Conservation (phyloP, 2,329 filamentous ascomycete genomes). For the Ceratocystis harringtonii region DNA sequence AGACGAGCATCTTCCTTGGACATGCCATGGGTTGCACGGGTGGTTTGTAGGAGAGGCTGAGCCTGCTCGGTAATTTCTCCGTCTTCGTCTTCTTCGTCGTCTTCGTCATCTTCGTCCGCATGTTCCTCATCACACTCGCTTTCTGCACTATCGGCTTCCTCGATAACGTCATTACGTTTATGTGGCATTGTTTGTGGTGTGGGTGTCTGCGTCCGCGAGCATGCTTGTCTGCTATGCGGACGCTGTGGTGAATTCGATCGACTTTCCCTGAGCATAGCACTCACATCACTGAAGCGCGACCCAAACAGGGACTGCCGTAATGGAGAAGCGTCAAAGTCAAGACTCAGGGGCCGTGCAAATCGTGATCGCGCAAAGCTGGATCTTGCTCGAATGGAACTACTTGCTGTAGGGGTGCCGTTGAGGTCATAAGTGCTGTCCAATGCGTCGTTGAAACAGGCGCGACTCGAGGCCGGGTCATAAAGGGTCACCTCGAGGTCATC, state of each 20-base stretch:
- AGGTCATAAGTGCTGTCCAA: slow-evolving; percentile 8
- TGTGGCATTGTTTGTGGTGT: not conserved
- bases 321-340: slow-evolving; percentile 13
- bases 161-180: not conserved
- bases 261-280: slow-evolving; percentile 9
- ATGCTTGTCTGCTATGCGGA: not conserved
- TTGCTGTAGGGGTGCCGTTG: not conserved
- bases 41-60: not conserved
- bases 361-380: slow-evolving; percentile 8
- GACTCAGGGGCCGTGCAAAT: slow-evolving; percentile 14
- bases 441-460: slow-evolving; percentile 11
- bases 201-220: slow-evolving; percentile 8
- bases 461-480: slow-evolving; percentile 10
- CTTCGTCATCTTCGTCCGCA: not conserved
- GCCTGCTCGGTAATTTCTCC: not conserved
- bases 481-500: slow-evolving; percentile 13
- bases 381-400: slow-evolving; percentile 5
- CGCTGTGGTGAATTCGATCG: slow-evolving; percentile 7
- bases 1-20: slow-evolving; percentile 20
- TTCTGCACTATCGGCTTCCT: slow-evolving; percentile 1
- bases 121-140: not conserved
- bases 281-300: slow-evolving; percentile 14
- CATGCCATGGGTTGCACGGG: slow-evolving; percentile 9
- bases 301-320: slow-evolving; percentile 10
- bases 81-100: not conserved